phyloP scores from a whole-genome alignment of 257 asterid species.

The Nicotiana obtusifolia region DNA sequence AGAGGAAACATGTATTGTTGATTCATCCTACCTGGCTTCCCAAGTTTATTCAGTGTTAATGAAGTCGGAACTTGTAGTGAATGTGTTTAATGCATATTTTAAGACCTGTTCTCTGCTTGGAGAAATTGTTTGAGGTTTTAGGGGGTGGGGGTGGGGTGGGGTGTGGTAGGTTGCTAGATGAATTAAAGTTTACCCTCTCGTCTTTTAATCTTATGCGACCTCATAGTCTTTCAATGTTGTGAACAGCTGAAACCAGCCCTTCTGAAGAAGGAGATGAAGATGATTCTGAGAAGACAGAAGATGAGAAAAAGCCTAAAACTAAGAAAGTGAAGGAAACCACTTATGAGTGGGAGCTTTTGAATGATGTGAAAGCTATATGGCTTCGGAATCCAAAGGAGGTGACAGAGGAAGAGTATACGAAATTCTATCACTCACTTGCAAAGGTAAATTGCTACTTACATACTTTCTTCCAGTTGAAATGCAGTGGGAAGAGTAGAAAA shows the following conservation, averaged over 20 bases:
- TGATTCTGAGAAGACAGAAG: constrained; percentile 61
- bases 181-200: too few species aligned
- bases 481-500: background rate
- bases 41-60: background rate
- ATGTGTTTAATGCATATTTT: background rate
- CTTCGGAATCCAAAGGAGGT: constrained; percentile 85
- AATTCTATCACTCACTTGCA: constrained; percentile 78
- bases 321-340: constrained; percentile 70
- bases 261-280: constrained; percentile 65
- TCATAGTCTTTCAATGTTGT: background rate
- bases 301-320: constrained; percentile 75
- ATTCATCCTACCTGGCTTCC: background rate
- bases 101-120: background rate
- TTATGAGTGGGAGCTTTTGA: constrained; percentile 87
- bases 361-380: constrained; percentile 93
- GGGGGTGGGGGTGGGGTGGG: too few species aligned
- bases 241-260: constrained; percentile 66
- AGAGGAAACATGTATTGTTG: constrained; percentile 56
- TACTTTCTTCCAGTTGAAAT: too few species aligned
- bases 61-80: background rate
- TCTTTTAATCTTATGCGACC: too few species aligned
- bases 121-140: too few species aligned
- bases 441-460: constrained; percentile 38
- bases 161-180: too few species aligned
- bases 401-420: constrained; percentile 77